Conservation (phyloP, 2,329 filamentous ascomycete genomes). For the Fusarium piperis region DNA sequence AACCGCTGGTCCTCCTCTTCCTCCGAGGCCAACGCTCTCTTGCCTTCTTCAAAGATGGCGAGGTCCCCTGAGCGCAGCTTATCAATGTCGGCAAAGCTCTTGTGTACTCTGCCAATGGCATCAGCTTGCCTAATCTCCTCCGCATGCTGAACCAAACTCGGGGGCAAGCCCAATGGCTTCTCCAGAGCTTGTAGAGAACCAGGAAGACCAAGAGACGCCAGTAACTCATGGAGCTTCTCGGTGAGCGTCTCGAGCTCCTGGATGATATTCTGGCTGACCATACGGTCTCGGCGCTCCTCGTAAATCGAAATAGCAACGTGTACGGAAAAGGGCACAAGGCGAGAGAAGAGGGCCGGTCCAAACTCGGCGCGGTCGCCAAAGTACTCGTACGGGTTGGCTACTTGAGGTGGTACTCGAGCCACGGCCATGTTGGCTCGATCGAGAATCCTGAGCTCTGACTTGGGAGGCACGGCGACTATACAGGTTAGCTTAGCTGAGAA, state of each 20-base stretch:
- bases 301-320: conserved; percentile 97
- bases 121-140: conserved; percentile 95
- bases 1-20: conserved; percentile 83
- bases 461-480: conserved; percentile 79
- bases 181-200: conserved; percentile 94
- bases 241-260: conserved; percentile 85
- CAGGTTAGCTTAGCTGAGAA: conserved; percentile 50
- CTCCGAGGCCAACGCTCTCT: conserved; percentile 80
- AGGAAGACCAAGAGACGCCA: conserved; percentile 86
- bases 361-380: conserved; percentile 84
- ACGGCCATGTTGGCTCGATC: conserved; percentile 91
- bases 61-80: conserved; percentile 86
- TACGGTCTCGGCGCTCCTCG: conserved; percentile 87
- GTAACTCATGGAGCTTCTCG: conserved; percentile 78
- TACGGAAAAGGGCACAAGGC: conserved; percentile 93
- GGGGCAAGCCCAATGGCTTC: conserved; percentile 90
- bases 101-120: conserved; percentile 78
- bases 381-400: conserved; percentile 81
- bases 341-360: conserved; percentile 86
- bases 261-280: conserved; percentile 89
- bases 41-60: conserved; percentile 83
- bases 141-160: conserved; percentile 85
- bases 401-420: conserved; percentile 80
- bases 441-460: conserved; percentile 85
- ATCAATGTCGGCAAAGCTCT: conserved; percentile 87